Evolutionary conservation across 495 filamentous ascomycete genomes (phyloP), one percentile per base, ranked within the genome.

Genomic region (Podospora pseudopauciseta): DNA sequence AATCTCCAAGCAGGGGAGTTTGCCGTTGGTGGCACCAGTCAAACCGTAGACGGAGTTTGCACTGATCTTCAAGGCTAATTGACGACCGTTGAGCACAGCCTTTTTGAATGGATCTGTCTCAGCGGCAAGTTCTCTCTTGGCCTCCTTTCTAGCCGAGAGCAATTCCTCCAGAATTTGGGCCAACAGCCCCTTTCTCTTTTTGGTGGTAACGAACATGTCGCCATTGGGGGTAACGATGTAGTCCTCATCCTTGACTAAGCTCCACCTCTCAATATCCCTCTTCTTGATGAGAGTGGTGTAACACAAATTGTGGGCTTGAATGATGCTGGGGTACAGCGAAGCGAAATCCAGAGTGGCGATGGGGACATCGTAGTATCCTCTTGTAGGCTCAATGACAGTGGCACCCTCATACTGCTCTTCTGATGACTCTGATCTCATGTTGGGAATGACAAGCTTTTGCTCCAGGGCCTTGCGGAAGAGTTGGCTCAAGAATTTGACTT

Each of bases 261-360:
- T 80, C 32, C 93, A 81, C 67, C 86, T 91, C 69, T 96, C 91
- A 4, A 96, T 83, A 4, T 84, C 86, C n/a, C 75, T 83, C 76
- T 93, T 94, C 75, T 91, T 95, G 54, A 98, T 80, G 18, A 97
- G 82, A 0, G 95, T 99, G 0, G 95, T 99, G 81, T 99, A 99
- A 78, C 95, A 99, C 30, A 99, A 86, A 70, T 99, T 99, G 78
- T 99, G 95, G 0, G 95, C 95, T 79, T 97, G 94, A 76, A 99
- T 99, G 76, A 99, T 98, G 78, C 93, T 97, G 13, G 95, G 95
- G 75, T 99, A 99, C 69, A 99, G 88, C 5, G 93, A 97, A 19
- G 95, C 96, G 73, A 99, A 99, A 92, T 99, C 95, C 9, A 99
- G 90, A 0, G 95, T 99, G 5, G 96, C 96, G 70, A 99, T 90